Evolutionary conservation across 2,329 filamentous ascomycete species (phyloP).

Genomic region (Bipolaris zeicola): DNA sequence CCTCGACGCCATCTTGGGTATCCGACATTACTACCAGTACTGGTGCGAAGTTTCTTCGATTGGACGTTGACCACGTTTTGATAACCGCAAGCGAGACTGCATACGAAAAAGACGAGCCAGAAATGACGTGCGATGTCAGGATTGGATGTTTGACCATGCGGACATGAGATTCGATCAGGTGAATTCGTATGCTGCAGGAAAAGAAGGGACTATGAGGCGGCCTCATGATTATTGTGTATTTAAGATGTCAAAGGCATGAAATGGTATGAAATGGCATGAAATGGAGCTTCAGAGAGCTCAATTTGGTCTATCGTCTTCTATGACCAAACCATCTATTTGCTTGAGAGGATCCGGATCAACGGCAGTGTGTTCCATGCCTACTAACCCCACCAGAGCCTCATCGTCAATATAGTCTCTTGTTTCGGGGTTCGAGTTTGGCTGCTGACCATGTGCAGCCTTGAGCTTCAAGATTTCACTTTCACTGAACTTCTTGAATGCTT

Average conservation of each 20-base stretch:
- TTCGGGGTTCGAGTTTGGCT: constrained; percentile 32
- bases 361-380: constrained; percentile 25
- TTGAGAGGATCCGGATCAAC: constrained; percentile 17
- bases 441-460: constrained; percentile 39
- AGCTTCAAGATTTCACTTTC: constrained; percentile 33
- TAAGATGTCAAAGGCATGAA: not conserved
- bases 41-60: not conserved
- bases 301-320: constrained; percentile 27
- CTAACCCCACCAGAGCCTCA: constrained; percentile 39
- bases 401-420: constrained; percentile 41
- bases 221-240: not conserved
- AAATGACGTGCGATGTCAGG: not conserved
- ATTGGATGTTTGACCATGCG: not conserved
- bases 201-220: not conserved
- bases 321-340: constrained; percentile 23
- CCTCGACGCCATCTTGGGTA: not conserved
- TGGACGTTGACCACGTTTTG: not conserved
- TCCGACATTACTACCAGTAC: not conserved
- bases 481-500: constrained; percentile 37
- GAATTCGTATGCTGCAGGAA: not conserved
- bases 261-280: not conserved
- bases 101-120: not conserved
- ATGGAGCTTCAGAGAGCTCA: not conserved
- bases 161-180: not conserved
- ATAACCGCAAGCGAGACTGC: not conserved